A percentile compares a stretch with the other conserved stretches of the same genome.
Evolutionary conservation across 202 grass and related monocot genomes (phyloP).

Genomic region (Alloteropsis angusta): DNA sequence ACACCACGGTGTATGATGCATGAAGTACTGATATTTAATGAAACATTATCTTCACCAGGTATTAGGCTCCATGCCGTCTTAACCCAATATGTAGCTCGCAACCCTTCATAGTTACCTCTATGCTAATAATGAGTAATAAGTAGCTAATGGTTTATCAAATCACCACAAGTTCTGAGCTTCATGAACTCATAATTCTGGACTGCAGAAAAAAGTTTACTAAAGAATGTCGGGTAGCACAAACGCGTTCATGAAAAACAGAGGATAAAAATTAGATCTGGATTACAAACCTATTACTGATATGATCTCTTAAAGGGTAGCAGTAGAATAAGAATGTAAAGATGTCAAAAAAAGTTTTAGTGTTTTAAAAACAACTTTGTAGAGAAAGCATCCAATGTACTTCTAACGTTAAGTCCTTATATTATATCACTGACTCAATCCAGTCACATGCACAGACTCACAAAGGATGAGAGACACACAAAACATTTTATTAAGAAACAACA

Average conservation of each 20-base stretch:
- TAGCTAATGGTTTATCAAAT: slow-evolving; percentile 23
- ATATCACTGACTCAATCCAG: neutral
- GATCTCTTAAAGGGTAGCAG: neutral
- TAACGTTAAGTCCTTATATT: neutral
- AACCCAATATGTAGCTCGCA: neutral
- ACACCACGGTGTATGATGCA: neutral
- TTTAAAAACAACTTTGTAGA: slow-evolving; percentile 1
- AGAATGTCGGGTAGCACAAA: neutral
- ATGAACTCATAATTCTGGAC: slow-evolving; percentile 9
- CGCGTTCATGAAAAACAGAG: neutral
- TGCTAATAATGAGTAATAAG: slow-evolving; percentile 12
- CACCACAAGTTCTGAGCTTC: neutral
- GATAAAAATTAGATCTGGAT: slow-evolving; percentile 4
- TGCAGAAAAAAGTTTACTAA: slow-evolving; percentile 7
- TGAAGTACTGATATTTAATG: neutral
- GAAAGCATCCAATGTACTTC: slow-evolving; percentile 1
- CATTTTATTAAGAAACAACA: slow-evolving; percentile 12
- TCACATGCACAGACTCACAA: neutral
- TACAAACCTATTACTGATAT: neutral
- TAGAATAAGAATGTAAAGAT: slow-evolving; percentile 12
- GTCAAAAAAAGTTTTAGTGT: neutral
- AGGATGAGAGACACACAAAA: neutral
- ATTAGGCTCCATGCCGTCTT: slow-evolving; percentile 1
- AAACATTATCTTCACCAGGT: neutral
- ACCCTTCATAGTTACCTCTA: neutral